Base-by-base conservation (phyloP, 805 yeast species). In the Saccharomycopsis babjevae region DNA sequence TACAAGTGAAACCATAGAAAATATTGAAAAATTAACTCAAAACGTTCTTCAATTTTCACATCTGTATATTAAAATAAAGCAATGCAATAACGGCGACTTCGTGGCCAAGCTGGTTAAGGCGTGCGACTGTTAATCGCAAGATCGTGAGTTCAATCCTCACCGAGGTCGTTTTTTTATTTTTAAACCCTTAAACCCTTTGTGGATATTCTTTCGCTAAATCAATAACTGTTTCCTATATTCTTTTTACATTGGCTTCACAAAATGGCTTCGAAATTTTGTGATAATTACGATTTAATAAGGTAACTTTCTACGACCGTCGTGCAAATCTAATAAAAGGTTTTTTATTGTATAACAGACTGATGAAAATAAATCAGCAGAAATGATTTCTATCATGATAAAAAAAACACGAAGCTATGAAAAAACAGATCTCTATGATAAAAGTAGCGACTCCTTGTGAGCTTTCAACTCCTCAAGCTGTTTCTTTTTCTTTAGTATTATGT, bases 81-180 rank as follows among this genome's bases (percentile, higher is more conserved):
- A 32, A 6, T 32, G 5, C 36, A 10, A 6, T 32, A 20, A 43
- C 16, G 7, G 13, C 16, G 80, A 76, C 79, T 76, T 72, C 79
- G 75, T 77, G 81, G 81, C 82, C 82, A 79, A 79, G 82, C 74
- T 78, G 81, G 82, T 74, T 77, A 78, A 78, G 82, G 82, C 82
- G 80, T 78, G 81, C 82, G 82, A 79, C 82, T 79, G 82, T 79
- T 79, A 79, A 79, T 79, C 83, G 82, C 82, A 79, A 79, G 83
- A 79, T 77, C 83, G 82, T 71, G 82, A 79, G 82, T 79, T 79
- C 82, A 74, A 79, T 72, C 82, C 82, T 79, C 82, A 71, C 82
- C 77, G 79, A 70, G 82, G 80, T 78, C 82, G 82, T 32, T 63
- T 59, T 57, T 64, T 68, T 68, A 64, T 8, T 6, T 22, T 43